A percentile compares a stretch with the other conserved stretches of the same genome.
Conservation (phyloP, 805 yeast genomes). For the Candida insectalens region DNA sequence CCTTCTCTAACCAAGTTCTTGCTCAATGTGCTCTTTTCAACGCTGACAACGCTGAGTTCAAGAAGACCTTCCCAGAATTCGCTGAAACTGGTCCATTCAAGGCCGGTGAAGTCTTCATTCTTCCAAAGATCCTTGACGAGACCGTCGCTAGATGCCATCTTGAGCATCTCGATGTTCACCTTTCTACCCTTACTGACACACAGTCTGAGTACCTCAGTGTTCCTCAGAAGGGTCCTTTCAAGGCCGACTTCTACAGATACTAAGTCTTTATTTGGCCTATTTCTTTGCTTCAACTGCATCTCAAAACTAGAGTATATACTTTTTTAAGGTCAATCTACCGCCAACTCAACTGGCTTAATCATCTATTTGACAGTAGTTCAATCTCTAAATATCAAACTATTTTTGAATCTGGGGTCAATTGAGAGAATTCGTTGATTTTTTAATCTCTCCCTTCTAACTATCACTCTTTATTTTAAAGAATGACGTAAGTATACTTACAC, state of each 20-base stretch:
- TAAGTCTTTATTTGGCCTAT: slow-evolving; percentile 27
- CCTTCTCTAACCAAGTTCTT: slow-evolving; percentile 98
- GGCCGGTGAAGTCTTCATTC: slow-evolving; percentile 77
- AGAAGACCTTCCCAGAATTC: slow-evolving; percentile 76
- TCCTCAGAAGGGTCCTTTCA: slow-evolving; percentile 92
- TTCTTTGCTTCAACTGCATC: slow-evolving; percentile 25
- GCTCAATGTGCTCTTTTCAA: slow-evolving; percentile 98
- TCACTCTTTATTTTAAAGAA: too few species aligned
- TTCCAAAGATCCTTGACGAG: slow-evolving; percentile 98
- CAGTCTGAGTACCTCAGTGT: slow-evolving; percentile 94
- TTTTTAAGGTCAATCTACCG: too few species aligned
- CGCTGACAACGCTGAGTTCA: slow-evolving; percentile 73
- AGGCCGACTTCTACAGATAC: slow-evolving; percentile 97
- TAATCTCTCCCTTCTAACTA: too few species aligned
- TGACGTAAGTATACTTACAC: too few species aligned
- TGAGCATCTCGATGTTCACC: slow-evolving; percentile 85
- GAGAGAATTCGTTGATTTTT: too few species aligned
- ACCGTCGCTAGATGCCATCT: slow-evolving; percentile 96
- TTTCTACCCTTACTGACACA: slow-evolving; percentile 61
- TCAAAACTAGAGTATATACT: slow-evolving; percentile 1
- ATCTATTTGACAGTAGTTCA: too few species aligned
- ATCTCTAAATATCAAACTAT: too few species aligned
- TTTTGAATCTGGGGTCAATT: not conserved
- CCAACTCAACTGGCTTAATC: too few species aligned
- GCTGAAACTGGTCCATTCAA: slow-evolving; percentile 85